A percentile compares a stretch with the other conserved stretches of the same genome.
Conservation (phyloP, 257 asterid species). For the Plantago major region DNA sequence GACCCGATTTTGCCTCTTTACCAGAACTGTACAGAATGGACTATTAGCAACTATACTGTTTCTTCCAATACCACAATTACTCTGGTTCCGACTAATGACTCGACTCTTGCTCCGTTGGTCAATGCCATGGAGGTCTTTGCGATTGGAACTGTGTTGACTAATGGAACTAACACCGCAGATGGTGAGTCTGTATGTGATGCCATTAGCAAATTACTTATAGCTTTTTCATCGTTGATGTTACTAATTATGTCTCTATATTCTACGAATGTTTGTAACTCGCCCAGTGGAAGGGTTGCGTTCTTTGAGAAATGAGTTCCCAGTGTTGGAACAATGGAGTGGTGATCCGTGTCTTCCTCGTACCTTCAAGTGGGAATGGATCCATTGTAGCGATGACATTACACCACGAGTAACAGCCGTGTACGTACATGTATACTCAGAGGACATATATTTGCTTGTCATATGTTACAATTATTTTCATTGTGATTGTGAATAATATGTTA, state of each 20-base stretch:
- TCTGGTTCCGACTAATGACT: constrained; percentile 38
- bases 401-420: constrained; percentile 57
- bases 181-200: constrained; percentile 24
- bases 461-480: too few species aligned
- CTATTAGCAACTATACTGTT: constrained; percentile 13
- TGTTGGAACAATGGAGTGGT: constrained; percentile 51
- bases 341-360: constrained; percentile 79
- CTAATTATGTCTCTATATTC: too few species aligned
- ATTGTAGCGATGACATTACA: constrained; percentile 38
- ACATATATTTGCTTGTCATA: too few species aligned
- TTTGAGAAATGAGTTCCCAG: constrained; percentile 30
- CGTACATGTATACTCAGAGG: too few species aligned
- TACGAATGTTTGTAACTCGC: neutral
- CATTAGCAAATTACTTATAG: too few species aligned
- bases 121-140: constrained; percentile 52
- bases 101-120: constrained; percentile 64
- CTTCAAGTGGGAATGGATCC: constrained; percentile 70
- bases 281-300: constrained; percentile 45
- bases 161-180: constrained; percentile 49
- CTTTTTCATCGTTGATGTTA: too few species aligned
- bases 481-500: neutral
- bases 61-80: constrained; percentile 26
- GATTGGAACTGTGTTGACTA: constrained; percentile 29
- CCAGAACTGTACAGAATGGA: constrained; percentile 16
- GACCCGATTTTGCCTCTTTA: constrained; percentile 36